Evolutionary conservation across 2,329 filamentous ascomycete species (phyloP), one percentile per base, ranked within the genome.

Genomic region (Phaeophleospora eucalypticola): DNA sequence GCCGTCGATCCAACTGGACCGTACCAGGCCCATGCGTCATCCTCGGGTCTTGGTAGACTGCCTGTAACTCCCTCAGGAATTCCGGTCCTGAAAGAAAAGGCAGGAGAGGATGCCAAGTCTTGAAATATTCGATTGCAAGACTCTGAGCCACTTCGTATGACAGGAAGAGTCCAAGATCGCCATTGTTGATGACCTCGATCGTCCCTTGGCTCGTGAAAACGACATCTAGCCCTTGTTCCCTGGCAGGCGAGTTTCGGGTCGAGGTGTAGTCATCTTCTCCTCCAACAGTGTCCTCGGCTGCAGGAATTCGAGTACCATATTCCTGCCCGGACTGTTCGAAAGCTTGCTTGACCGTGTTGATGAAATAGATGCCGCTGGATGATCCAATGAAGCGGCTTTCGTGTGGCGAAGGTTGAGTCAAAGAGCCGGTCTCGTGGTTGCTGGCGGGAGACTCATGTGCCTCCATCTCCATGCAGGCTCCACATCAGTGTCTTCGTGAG

Each of bases 291-390:
- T 54, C 52, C 41, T 57, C 54, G 1, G 52, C 54, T 4, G 52
- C 48, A 19, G 52, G 52, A 1, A 54, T 36, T 14, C 14, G 16
- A 9, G 48, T n/a, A 10, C 40, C 38, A 19, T 43, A 33, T 18
- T 44, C 46, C 44, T 48, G 48, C 8, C 36, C 27, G 9, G 54
- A 54, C 8, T 63, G 14, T 58, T 70, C 69, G 57, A 78, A 78
- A n/a, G 74, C 73, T 24, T 70, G 68, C 35, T 72, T 72, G 45
- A 78, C 76, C 1, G 75, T 78, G 48, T 78, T 76, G 54, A 75
- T 69, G 59, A 78, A 78, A 60, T 72, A 78, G 36, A 78, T 72
- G 3, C 76, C 75, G 34, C 71, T 75, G 10, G 73, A 73, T 54
- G 72, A 76, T 19, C 76, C 75, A 21, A 78, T 71, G 55, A 77